Evolutionary conservation across 257 asterid species (phyloP).

Genomic region (Solanum clarkiae): DNA sequence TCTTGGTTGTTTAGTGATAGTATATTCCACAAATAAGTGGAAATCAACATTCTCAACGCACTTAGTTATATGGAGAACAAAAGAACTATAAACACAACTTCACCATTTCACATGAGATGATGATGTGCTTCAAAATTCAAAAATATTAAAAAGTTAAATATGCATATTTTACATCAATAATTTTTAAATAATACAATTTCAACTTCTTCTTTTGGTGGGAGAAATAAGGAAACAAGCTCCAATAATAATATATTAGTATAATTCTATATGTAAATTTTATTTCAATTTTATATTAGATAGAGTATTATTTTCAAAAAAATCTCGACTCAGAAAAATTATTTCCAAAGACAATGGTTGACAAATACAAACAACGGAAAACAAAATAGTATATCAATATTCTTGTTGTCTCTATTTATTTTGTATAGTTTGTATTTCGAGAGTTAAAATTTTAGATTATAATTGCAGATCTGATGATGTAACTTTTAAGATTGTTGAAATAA

Average conservation of each 20-base stretch:
- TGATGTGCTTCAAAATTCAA: not conserved
- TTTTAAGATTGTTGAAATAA: not conserved
- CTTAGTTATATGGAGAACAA: not conserved
- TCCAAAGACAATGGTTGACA: not conserved
- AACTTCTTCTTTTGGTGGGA: not conserved
- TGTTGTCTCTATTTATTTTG: not conserved
- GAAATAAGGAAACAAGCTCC: no score
- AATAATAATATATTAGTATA: not conserved
- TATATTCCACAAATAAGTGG: not conserved
- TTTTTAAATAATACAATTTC: not conserved
- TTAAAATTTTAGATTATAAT: not conserved
- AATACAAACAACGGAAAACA: not conserved
- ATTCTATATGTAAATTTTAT: not conserved
- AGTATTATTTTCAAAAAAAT: not conserved
- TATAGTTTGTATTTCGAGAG: not conserved
- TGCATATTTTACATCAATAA: not conserved
- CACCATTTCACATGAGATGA: not conserved
- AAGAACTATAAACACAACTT: not conserved
- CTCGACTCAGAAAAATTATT: no score
- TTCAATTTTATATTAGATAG: not conserved
- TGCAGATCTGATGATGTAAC: rapidly evolving
- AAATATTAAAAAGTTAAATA: not conserved
- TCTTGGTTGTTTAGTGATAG: not conserved
- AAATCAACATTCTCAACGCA: not conserved
- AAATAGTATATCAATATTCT: not conserved